Evolutionary conservation across 75 land plant species (phyloP).

Genomic region (Isoetes taiwanensis): DNA sequence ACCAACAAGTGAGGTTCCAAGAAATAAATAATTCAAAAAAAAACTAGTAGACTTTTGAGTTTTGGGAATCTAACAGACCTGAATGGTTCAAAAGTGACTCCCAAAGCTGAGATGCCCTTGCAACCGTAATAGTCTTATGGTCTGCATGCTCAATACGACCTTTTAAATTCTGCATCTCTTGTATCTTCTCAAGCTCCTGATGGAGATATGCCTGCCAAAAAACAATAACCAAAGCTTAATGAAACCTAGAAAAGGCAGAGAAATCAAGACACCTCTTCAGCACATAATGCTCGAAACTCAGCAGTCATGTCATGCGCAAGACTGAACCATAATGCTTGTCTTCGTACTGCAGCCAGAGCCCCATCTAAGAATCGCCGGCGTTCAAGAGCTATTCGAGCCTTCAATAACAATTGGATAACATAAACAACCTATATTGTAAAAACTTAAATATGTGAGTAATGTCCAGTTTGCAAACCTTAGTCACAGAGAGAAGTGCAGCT

Average conservation of each 20-base stretch:
- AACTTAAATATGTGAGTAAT: background rate
- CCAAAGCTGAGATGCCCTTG: constrained; percentile 83
- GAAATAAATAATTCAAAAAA: background rate
- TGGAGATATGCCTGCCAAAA: constrained; percentile 77
- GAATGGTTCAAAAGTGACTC: constrained; percentile 72
- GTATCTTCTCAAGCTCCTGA: constrained; percentile 90
- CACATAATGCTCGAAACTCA: constrained; percentile 95
- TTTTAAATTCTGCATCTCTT: constrained; percentile 55
- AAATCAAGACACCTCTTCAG: constrained; percentile 69
- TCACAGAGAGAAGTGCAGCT: constrained; percentile 76
- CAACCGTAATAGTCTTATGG: constrained; percentile 49
- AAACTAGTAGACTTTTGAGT: background rate
- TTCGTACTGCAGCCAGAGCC: constrained; percentile 72
- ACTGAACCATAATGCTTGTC: constrained; percentile 79
- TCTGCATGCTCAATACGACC: constrained; percentile 41
- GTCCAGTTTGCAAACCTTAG: constrained; percentile 44
- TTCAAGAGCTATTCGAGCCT: constrained; percentile 98
- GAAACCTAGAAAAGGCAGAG: background rate
- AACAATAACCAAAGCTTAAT: background rate
- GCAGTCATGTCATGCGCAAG: constrained; percentile 99
- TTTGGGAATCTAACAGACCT: constrained; percentile 28
- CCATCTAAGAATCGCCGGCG: constrained; percentile 65
- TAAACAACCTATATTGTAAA: background rate
- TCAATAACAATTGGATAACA: background rate
- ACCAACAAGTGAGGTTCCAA: background rate